phyloP scores from a whole-genome alignment of 495 filamentous ascomycete genomes.

The Neurospora sp. region DNA sequence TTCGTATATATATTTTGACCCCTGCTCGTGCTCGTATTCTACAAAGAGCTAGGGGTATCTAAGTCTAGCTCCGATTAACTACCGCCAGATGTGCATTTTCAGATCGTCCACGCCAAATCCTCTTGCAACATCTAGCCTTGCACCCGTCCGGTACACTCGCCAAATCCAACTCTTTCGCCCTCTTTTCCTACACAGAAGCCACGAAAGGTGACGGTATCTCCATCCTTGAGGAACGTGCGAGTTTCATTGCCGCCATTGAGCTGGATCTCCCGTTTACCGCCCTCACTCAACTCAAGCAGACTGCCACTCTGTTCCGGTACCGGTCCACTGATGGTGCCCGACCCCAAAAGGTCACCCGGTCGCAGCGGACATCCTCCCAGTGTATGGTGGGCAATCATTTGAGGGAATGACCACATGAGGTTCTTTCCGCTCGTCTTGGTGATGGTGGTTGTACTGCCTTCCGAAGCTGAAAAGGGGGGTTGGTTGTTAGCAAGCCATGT shows the following conservation, averaged over 20 bases:
- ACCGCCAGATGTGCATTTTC: neutral
- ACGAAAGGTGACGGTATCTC: slow-evolving; percentile 63
- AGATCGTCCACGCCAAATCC: neutral
- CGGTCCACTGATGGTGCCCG: slow-evolving; percentile 79
- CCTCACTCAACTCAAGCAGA: slow-evolving; percentile 67
- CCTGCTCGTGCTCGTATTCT: too few relatives aligned
- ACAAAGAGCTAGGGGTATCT: neutral
- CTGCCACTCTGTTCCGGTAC: slow-evolving; percentile 54
- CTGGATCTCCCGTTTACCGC: slow-evolving; percentile 53
- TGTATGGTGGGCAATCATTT: slow-evolving; percentile 91
- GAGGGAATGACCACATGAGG: slow-evolving; percentile 83
- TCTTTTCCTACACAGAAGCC: slow-evolving; percentile 49
- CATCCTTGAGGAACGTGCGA: slow-evolving; percentile 73
- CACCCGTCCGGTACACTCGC: slow-evolving; percentile 54
- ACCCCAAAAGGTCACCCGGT: slow-evolving; percentile 76
- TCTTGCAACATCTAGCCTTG: slow-evolving; percentile 8
- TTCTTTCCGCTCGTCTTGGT: slow-evolving; percentile 53
- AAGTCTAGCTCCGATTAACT: neutral
- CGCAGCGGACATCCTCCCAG: slow-evolving; percentile 75
- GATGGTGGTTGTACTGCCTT: slow-evolving; percentile 56
- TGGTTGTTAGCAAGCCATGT: slow-evolving; percentile 2
- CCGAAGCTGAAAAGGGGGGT: slow-evolving; percentile 32
- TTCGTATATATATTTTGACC: too few relatives aligned
- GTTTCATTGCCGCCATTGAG: slow-evolving; percentile 55
- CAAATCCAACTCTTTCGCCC: slow-evolving; percentile 59